phyloP scores from a whole-genome alignment of 306 rosid genomes.

The Albizia julibrissin region DNA sequence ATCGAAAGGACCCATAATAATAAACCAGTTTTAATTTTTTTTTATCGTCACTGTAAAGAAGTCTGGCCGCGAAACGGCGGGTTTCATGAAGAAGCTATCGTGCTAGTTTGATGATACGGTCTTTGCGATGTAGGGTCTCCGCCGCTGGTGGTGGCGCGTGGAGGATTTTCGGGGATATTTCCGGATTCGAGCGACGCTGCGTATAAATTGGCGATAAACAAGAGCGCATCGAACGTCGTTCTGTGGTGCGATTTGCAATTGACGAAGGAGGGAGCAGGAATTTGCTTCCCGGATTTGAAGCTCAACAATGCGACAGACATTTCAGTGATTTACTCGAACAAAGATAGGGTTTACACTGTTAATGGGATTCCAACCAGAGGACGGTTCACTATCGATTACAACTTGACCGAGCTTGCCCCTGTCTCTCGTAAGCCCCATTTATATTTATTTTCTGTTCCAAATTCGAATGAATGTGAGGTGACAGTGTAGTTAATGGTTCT shows the following conservation, averaged over 20 bases:
- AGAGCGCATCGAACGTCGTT: conserved; percentile 45
- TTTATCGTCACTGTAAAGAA: neutral
- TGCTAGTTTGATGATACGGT: neutral
- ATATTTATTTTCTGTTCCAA: neutral
- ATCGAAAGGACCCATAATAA: neutral
- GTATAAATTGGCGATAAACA: conserved; percentile 41
- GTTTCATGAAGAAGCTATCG: neutral
- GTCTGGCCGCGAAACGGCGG: neutral
- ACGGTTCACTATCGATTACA: conserved; percentile 64
- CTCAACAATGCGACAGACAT: conserved; percentile 62
- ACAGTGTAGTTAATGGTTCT: neutral
- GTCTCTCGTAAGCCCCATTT: conserved; percentile 53
- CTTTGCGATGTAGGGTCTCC: conserved; percentile 53
- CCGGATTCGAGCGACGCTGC: conserved; percentile 73
- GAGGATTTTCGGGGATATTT: conserved; percentile 88
- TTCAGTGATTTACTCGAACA: neutral
- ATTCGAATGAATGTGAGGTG: neutral
- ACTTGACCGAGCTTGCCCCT: conserved; percentile 40
- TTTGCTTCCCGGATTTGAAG: conserved; percentile 65
- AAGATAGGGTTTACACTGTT: conserved; percentile 38
- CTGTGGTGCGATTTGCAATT: conserved; percentile 90
- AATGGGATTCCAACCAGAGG: conserved; percentile 52
- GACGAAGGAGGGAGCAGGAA: conserved; percentile 72
- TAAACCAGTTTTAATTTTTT: neutral
- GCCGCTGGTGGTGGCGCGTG: conserved; percentile 78